Base-by-base conservation (phyloP, 345 rosid species). In the Bruguiera parviflora region DNA sequence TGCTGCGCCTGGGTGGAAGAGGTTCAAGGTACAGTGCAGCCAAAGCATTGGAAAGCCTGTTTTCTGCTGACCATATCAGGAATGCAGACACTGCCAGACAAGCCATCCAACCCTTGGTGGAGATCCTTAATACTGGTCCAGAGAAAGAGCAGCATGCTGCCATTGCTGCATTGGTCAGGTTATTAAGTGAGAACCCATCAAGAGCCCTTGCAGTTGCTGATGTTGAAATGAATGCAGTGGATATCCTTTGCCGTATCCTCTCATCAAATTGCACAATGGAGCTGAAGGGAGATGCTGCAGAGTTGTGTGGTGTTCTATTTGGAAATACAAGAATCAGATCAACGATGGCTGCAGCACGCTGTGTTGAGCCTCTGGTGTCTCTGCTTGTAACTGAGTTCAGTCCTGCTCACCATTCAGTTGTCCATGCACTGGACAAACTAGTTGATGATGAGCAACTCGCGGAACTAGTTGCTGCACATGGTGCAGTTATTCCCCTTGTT, bases 61-160 rank as follows among this genome's bases (percentile, higher is more conserved):
- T 96, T 80, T 85, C 95, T 58, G 97, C 98, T 46, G 99, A 96
- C 76, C 98, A 96, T 77, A 89, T 96, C 39, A 88, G 96, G 78
- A 96, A 92, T 79, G 99, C 99, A 15, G 99, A 90, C 65, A 74
- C 90, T 71, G 81, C 97, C n/a, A 65, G 98, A 51, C 98, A 92
- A 86, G 97, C 99, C 75, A 89, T 92, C 76, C 99, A 96, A 75
- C 99, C 99, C 33, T 79, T 96, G 81, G 98, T 96, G 65, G 99
- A 96, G 86, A 88, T 96, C 72, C 98, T 96, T 70, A 96, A 86
- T 68, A 87, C 92, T 69, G 99, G 99, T 72, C 67, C 85, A 68
- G 99, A 96, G 88, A 90, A 76, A 77, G 99, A 96, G 80, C 99
- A 96, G 71, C 97, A 96, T 78, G 99, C 99, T 74, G 97, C 97